Conservation (phyloP, 2,329 filamentous ascomycete species). For the Neospermospora avenae region DNA sequence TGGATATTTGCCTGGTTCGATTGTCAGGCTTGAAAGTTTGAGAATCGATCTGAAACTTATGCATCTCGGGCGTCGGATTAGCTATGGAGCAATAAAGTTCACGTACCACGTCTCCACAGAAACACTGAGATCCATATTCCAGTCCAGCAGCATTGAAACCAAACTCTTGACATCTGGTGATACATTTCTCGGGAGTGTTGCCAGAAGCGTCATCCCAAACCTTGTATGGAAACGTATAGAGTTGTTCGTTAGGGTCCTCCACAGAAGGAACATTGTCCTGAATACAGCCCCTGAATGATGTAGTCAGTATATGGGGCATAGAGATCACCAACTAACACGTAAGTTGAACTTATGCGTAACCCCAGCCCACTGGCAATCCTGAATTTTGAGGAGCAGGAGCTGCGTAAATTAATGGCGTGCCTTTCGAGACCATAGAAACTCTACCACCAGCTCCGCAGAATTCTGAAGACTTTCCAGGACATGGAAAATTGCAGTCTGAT, state of each 20-base stretch:
- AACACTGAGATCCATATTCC: constrained; percentile 22
- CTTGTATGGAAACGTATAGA: constrained; percentile 21
- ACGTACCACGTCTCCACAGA: constrained; percentile 33
- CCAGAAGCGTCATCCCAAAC: constrained; percentile 13
- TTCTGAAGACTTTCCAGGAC: constrained; percentile 27
- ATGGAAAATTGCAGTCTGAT: constrained; percentile 34
- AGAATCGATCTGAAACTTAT: background rate
- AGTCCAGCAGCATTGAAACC: constrained; percentile 23
- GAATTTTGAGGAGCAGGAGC: constrained; percentile 12
- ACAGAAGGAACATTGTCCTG: constrained; percentile 57
- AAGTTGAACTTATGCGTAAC: constrained; percentile 14
- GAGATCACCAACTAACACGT: background rate
- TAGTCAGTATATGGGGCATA: constrained; percentile 40
- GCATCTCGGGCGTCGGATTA: too few relatives aligned
- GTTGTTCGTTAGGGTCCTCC: constrained; percentile 13
- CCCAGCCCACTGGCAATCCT: constrained; percentile 22
- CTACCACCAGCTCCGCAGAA: constrained; percentile 22
- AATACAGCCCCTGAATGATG: constrained; percentile 41
- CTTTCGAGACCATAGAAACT: constrained; percentile 17
- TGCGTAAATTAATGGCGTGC: background rate
- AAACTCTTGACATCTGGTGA: constrained; percentile 18
- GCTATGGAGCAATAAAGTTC: constrained; percentile 3
- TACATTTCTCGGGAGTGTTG: constrained; percentile 15
- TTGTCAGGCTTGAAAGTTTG: constrained; percentile 24
- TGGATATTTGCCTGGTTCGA: constrained; percentile 11